Base-by-base conservation (phyloP, 192 early-diverging fungal species). In the Entomortierella chlamydospora region DNA sequence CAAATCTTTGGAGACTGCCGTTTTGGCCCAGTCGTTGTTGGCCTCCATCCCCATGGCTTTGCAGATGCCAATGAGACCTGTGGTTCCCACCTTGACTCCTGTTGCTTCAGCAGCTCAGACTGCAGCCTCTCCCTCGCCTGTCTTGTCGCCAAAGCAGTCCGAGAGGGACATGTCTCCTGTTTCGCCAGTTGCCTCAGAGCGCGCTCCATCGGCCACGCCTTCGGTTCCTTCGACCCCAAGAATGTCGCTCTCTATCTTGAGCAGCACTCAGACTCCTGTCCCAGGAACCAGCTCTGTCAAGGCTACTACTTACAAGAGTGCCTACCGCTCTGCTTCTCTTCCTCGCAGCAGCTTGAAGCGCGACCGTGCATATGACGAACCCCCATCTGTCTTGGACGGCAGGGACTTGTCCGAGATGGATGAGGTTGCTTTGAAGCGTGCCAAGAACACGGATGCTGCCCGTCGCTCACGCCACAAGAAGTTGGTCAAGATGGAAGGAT, bases 371-470 rank as follows among this genome's bases (percentile, higher is more conserved):
- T 29, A 37, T 22, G 61, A 63, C 11, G 76, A 79, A 13, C 61
- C 68, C 0, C 76, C 76, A 18, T 79, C 76, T n/a, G 76, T 79
- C 57, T 65, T 79, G 57, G 76, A 79, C 5, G 76, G 76, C 57
- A 79, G 56, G 57, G 76, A 79, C 10, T 4, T 79, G 18, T 15
- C 67, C 17, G 62, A 70, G 29, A 79, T 79, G 76, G 81, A 86
- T 57, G 88, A 90, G 30, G 70, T 81, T 22, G 85, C 84, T 15
- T 50, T 88, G 39, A 91, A 91, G 70, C 84, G 90, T 39, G 84
- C 84, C 65, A 88, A 88, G 88, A 95, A 99, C 86, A 99, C 97
- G 1, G 96, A 97, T 74, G 95, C 96, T 13, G 97, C 97, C 11
- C 94, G 97, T 59, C 91, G 97, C 54, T 96, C 94, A 33, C 92